Base-by-base conservation (phyloP, 108 stramenopile species). In the Epithemia pelagica region DNA sequence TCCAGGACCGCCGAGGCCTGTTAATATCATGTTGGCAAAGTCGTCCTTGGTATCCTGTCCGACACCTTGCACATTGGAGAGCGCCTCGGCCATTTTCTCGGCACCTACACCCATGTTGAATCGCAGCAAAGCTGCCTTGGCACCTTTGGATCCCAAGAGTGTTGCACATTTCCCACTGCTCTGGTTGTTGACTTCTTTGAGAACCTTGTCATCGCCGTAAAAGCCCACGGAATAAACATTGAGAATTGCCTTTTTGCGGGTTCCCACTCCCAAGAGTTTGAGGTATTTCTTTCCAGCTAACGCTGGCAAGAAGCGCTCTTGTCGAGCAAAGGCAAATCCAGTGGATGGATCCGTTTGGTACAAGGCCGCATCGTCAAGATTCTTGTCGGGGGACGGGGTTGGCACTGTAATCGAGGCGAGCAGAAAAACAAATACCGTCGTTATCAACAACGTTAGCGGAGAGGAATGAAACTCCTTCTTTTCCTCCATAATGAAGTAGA, bases 31-130 rank as follows among this genome's bases (percentile, higher is more conserved):
- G 54, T 58, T 29, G 32, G 58, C 51, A 32, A 74, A 69, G 57
- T 66, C 68, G 0, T 59, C 32, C 21, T 54, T 61, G 28, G 51
- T 46, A 1, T 30, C 20, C 52, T 64, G 28, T 0, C 25, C 19
- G 5, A 69, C 68, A 23, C 25, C 68, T n/a, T 52, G 32, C 1
- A 74, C 24, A 27, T 65, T 25, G 22, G 70, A 8, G 22, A 74
- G 18, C 19, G 74, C 74, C 28, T 74, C 74, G 74, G 74, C 74
- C 26, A 74, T 74, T 28, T 69, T 69, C 22, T 74, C 74, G 1
- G 74, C 57, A 2, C 74, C 74, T 28, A 74, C 58, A 22, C 55
- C 63, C 68, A 74, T 74, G 61, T 22, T 22, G 59, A 74, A 74
- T 31, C 54, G 54, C 46, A 74, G 29, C 22, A 51, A 3, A 1